Conservation (phyloP, 148 eudicot genomes). For the Chenopodium album region DNA sequence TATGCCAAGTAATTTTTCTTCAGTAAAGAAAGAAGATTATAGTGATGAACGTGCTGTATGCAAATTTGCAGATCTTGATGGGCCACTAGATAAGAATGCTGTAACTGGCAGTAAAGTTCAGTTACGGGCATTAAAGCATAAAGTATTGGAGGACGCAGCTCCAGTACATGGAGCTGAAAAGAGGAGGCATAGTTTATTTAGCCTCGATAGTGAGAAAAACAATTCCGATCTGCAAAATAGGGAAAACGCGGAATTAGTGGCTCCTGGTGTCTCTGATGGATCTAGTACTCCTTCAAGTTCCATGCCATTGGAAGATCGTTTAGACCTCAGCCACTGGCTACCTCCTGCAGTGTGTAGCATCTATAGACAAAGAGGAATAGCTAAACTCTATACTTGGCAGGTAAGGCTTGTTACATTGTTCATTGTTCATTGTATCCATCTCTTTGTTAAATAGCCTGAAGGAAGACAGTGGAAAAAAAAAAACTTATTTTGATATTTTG, state of each 20-base stretch:
- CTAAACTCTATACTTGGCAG: conserved; percentile 91
- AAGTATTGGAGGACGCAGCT: conserved; percentile 31
- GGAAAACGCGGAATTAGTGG: conserved; percentile 20
- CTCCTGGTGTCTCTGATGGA: conserved; percentile 30
- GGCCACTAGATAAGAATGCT: conserved; percentile 13
- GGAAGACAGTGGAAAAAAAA: background rate
- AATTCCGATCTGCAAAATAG: conserved; percentile 39
- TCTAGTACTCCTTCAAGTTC: conserved; percentile 70
- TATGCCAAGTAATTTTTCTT: conserved; percentile 22
- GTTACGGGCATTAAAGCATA: conserved; percentile 13
- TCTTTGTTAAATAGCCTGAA: background rate
- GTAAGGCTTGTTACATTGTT: conserved; percentile 32
- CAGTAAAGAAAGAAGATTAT: conserved; percentile 26
- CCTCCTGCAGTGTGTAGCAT: conserved; percentile 69
- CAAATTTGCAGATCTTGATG: conserved; percentile 30
- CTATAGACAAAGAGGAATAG: conserved; percentile 70
- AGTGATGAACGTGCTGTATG: conserved; percentile 23
- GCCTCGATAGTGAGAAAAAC: conserved; percentile 28
- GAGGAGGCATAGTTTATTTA: conserved; percentile 21
- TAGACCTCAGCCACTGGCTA: conserved; percentile 79
- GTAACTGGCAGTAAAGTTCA: conserved; percentile 21
- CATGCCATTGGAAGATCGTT: conserved; percentile 38
- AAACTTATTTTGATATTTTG: background rate
- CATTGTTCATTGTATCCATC: conserved; percentile 7
- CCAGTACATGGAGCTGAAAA: conserved; percentile 22